These are phyloP conservation scores for Ceratobasidium sp. DNA, from an alignment of 1,284 basidiomycete genomes.

Conservation along the genomic window DNA sequence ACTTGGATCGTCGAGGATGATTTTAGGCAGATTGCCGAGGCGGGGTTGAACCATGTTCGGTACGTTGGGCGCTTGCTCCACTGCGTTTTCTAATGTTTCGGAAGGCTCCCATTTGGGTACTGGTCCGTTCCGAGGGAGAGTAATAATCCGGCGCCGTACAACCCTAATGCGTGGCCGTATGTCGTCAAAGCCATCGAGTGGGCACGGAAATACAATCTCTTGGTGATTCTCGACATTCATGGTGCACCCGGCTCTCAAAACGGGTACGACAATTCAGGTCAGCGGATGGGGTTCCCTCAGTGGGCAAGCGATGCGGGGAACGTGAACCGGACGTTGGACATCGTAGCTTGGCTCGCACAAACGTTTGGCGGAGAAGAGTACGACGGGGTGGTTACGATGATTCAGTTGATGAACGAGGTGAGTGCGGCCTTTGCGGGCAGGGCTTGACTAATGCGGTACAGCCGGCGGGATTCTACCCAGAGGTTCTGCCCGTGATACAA, in stretches of 20 bases:
- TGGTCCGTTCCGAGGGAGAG: slow-evolving; percentile 70
- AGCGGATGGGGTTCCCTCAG: slow-evolving; percentile 51
- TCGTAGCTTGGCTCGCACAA: slow-evolving; percentile 48
- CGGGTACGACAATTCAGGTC: slow-evolving; percentile 83
- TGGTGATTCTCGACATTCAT: slow-evolving; percentile 71
- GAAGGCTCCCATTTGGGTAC: slow-evolving; percentile 73
- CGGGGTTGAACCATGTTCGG: slow-evolving; percentile 80
- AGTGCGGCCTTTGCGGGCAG: background rate
- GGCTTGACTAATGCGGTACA: slow-evolving; percentile 39
- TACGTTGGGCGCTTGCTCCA: slow-evolving; percentile 45
- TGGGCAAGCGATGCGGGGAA: slow-evolving; percentile 51
- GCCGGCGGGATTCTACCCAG: slow-evolving; percentile 51
- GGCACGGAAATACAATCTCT: slow-evolving; percentile 63
- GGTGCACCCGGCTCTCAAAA: slow-evolving; percentile 54
- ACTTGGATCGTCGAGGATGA: slow-evolving; percentile 78
- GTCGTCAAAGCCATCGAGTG: slow-evolving; percentile 68
- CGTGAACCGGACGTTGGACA: slow-evolving; percentile 50
- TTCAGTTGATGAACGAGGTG: slow-evolving; percentile 52
- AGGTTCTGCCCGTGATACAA: slow-evolving; percentile 46
- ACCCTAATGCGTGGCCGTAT: slow-evolving; percentile 71
- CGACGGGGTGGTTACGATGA: slow-evolving; percentile 50
- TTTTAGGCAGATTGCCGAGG: slow-evolving; percentile 66
- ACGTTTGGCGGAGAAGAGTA: slow-evolving; percentile 48
- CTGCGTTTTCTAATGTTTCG: background rate
- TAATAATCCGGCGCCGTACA: slow-evolving; percentile 60